Base-by-base conservation (phyloP, 139 green algal genomes). In the Chlorella sp. region DNA sequence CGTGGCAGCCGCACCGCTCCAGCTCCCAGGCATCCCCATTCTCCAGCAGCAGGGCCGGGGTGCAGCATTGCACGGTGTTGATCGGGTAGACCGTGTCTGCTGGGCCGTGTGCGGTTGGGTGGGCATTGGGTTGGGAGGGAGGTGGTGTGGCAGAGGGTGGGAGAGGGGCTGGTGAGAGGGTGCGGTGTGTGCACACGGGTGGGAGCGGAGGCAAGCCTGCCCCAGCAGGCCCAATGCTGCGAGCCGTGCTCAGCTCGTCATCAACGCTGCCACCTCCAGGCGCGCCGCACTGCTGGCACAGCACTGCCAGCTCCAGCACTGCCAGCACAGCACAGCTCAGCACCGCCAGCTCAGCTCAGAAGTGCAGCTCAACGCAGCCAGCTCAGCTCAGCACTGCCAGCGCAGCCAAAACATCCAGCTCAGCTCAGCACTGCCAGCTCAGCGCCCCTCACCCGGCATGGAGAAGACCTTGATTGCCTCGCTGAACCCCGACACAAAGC, bases 31-130 rank as follows among this genome's bases (percentile, higher is more conserved):
- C 85, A 18, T 91, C 85, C 0, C 95, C 95, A 14, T 73, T 92
- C 14, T 81, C 68, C 42, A 97, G 90, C 87, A 97, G 92, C 48
- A 97, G 88, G 1, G 91, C 89, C 22, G 95, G 95, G 39, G 94
- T 96, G 92, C 96, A 97, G 92, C 96, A 97, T 69, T 95, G 86
- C 26, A 86, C 93, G 36, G 93, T 75, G 32, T 96, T 93, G 12
- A 95, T 61, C 0, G 95, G 95, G 88, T 96, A 97, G 84, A 92
- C 95, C 28, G 92, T 91, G 71, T 95, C 90, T 7, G 85, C 68
- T 3, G 89, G 11, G 80, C 2, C 34, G 42, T 5, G 40, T 12
- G 80, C 2, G 42, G 80, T 40, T 28, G 26, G 32, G 75, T 32
- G 26, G 75, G 18, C 79, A 71, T 9, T 1, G 21, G 36, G 34